Evolutionary conservation across 495 filamentous ascomycete genomes (phyloP).

Genomic region (Diplogelasinospora grovesii): DNA sequence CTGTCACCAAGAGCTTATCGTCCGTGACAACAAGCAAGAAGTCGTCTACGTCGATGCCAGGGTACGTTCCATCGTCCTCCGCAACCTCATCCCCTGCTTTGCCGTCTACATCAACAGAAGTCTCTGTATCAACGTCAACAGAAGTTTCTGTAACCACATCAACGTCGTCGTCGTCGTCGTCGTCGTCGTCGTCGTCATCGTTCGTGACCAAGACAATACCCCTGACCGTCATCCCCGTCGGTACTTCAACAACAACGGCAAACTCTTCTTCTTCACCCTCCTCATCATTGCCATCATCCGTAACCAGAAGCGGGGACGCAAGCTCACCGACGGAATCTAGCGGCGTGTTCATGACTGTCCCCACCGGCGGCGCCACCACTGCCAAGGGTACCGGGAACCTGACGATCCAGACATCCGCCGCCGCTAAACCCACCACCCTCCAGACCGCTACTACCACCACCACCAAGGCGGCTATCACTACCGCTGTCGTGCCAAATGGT

Average conservation of each 20-base stretch:
- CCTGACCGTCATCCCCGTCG: too few species aligned
- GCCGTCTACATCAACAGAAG: too few species aligned
- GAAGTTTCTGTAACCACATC: too few species aligned
- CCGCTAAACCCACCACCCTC: conserved; percentile 10
- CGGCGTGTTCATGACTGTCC: conserved; percentile 25
- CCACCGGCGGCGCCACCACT: neutral
- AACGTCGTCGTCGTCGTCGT: neutral
- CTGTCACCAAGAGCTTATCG: conserved; percentile 4
- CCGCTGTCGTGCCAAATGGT: too few species aligned
- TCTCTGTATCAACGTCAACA: too few species aligned
- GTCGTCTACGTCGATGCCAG: conserved; percentile 6
- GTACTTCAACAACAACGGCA: too few species aligned
- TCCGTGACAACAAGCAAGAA: neutral
- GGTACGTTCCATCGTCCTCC: conserved; percentile 8
- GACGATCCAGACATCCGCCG: neutral
- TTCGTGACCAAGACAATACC: too few species aligned
- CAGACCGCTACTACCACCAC: conserved; percentile 13
- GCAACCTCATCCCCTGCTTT: neutral
- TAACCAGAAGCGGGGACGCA: neutral
- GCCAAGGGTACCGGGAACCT: too few species aligned
- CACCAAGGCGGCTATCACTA: conserved; percentile 5
- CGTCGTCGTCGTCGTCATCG: neutral
- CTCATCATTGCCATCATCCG: neutral
- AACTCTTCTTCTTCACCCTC: neutral
- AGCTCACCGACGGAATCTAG: conserved; percentile 8